Conservation (phyloP, 176 grass and related monocot species). For the Phragmites australis region DNA sequence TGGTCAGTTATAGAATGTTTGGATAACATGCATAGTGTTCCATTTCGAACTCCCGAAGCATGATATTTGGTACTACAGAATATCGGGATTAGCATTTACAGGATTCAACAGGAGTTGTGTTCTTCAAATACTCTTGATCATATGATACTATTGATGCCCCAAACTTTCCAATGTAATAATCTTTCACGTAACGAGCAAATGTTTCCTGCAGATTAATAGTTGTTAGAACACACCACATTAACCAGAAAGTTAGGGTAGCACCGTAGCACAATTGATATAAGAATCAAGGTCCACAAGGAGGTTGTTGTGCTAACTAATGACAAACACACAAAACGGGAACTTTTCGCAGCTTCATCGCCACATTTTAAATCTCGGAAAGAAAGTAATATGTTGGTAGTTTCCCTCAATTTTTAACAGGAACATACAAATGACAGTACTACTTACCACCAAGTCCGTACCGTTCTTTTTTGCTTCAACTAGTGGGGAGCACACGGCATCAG, state of each 20-base stretch:
- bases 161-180: slow-evolving; percentile 81
- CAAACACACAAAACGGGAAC: neutral
- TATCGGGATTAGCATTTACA: slow-evolving; percentile 40
- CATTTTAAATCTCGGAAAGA: neutral
- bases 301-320: neutral
- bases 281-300: slow-evolving; percentile 11
- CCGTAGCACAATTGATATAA: slow-evolving; percentile 7
- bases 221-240: slow-evolving; percentile 24
- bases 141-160: slow-evolving; percentile 66
- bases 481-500: slow-evolving; percentile 77
- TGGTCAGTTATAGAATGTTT: slow-evolving; percentile 1
- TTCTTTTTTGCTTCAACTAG: slow-evolving; percentile 90
- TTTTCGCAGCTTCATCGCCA: neutral
- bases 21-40: slow-evolving; percentile 5
- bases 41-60: neutral
- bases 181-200: slow-evolving; percentile 77
- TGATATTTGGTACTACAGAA: slow-evolving; percentile 30
- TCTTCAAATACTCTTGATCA: slow-evolving; percentile 90
- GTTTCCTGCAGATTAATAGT: slow-evolving; percentile 57
- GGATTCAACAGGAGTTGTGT: slow-evolving; percentile 74
- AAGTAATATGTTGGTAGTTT: neutral
- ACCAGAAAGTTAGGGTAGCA: slow-evolving; percentile 11
- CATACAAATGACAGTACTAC: slow-evolving; percentile 11
- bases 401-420: slow-evolving; percentile 7
- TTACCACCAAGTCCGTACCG: slow-evolving; percentile 75